phyloP scores from a whole-genome alignment of 345 rosid species.

The Pugionium cornutum region DNA sequence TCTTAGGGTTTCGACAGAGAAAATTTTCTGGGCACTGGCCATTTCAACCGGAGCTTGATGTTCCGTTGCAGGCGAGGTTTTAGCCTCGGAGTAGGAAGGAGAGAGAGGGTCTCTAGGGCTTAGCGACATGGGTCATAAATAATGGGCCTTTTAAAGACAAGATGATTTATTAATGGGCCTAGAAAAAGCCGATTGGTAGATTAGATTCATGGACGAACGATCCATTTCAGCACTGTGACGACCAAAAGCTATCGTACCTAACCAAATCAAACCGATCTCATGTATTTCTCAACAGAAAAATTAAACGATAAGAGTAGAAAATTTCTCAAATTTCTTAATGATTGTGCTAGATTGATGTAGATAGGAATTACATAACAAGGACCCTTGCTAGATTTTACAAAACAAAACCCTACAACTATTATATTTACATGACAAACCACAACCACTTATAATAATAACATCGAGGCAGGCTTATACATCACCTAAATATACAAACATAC shows the following conservation, averaged over 20 bases:
- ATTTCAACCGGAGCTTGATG: constrained; percentile 37
- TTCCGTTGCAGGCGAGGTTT: constrained; percentile 27
- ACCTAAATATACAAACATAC: constrained; percentile 14
- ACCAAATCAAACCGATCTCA: too few relatives aligned
- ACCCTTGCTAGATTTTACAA: constrained; percentile 30
- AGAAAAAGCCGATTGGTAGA: too few relatives aligned
- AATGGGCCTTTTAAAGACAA: neutral
- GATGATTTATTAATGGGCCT: neutral
- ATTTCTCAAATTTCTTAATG: neutral
- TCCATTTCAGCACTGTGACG: too few relatives aligned
- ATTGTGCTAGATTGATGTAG: constrained; percentile 16
- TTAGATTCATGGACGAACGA: too few relatives aligned
- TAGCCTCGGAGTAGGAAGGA: neutral
- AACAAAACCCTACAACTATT: constrained; percentile 35
- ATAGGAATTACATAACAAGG: constrained; percentile 10
- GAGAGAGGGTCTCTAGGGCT: constrained; percentile 20
- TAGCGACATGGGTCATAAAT: neutral
- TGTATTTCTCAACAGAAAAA: neutral
- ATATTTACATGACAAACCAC: constrained; percentile 23
- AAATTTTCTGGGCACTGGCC: constrained; percentile 51
- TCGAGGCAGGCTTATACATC: constrained; percentile 20
- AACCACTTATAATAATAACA: constrained; percentile 6
- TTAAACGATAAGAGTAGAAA: neutral
- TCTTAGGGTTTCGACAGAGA: constrained; percentile 58
- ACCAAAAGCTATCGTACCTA: too few relatives aligned